Evolutionary conservation across 768 basidiomycete species (phyloP).

Genomic region (Amanita fuliginea): DNA sequence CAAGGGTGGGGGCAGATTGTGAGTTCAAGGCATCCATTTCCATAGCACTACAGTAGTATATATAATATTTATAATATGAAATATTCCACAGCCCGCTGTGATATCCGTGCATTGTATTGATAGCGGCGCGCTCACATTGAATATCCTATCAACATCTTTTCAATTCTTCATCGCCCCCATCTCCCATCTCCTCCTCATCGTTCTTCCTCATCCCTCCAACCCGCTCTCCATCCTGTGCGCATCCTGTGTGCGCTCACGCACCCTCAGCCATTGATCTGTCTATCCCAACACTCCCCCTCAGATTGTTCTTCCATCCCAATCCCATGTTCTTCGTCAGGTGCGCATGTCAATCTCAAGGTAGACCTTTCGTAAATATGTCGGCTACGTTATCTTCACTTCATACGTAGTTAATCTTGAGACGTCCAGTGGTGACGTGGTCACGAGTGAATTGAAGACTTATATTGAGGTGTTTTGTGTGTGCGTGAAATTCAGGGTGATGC

Average conservation of each 20-base stretch:
- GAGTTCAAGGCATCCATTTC: too few species aligned
- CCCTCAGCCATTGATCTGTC: background rate
- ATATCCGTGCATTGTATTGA: too few species aligned
- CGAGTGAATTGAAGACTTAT: conserved; percentile 10
- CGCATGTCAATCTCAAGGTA: conserved; percentile 1
- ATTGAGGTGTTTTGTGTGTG: conserved; percentile 15
- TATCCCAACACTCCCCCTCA: conserved; percentile 5
- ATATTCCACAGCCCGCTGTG: too few species aligned
- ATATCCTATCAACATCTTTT: too few species aligned
- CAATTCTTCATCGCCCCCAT: too few species aligned
- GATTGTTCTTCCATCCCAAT: conserved; percentile 1
- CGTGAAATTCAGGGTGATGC: conserved; percentile 13
- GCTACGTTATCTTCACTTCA: conserved; percentile 8
- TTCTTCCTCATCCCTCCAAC: too few species aligned
- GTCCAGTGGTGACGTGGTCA: conserved; percentile 5
- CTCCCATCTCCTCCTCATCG: too few species aligned
- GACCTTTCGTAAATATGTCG: conserved; percentile 12
- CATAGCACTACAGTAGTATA: too few species aligned
- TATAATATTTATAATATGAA: too few species aligned
- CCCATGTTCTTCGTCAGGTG: conserved; percentile 3
- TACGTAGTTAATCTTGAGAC: background rate
- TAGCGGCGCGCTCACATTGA: too few species aligned
- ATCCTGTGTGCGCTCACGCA: background rate
- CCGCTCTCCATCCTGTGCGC: too few species aligned
- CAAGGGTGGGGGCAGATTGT: too few species aligned